A percentile compares a stretch with the other conserved stretches of the same genome.
These are phyloP conservation scores for Amphirosellinia nigrospora DNA, from an alignment of 495 filamentous ascomycete species.

Conservation along the genomic window DNA sequence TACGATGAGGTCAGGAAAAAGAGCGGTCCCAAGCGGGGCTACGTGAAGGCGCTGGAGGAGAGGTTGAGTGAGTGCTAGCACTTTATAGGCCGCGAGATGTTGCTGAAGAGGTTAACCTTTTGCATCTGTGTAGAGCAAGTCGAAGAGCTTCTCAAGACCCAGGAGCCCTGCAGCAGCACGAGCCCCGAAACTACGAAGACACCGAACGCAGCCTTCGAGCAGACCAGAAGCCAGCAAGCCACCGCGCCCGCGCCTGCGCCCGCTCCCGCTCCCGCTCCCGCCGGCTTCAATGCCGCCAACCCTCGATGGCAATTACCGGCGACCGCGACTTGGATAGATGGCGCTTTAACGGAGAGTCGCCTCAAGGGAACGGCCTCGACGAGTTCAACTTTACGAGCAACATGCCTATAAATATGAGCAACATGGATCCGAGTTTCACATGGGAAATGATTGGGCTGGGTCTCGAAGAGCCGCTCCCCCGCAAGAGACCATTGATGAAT, in stretches of 20 bases:
- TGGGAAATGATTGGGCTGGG: slow-evolving; percentile 97
- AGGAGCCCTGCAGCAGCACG: slow-evolving; percentile 53
- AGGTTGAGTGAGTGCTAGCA: slow-evolving; percentile 72
- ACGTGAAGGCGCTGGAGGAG: slow-evolving; percentile 97
- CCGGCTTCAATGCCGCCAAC: slow-evolving; percentile 54
- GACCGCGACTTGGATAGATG: slow-evolving; percentile 58
- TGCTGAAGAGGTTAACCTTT: slow-evolving; percentile 29
- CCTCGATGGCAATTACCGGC: slow-evolving; percentile 49
- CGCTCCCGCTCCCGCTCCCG: slow-evolving; percentile 52
- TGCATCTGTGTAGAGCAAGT: slow-evolving; percentile 76
- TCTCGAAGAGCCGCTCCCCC: slow-evolving; percentile 89
- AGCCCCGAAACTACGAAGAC: slow-evolving; percentile 43
- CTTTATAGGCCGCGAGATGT: slow-evolving; percentile 21
- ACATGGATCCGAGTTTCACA: slow-evolving; percentile 58
- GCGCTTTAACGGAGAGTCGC: slow-evolving; percentile 58
- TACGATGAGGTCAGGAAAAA: slow-evolving; percentile 98
- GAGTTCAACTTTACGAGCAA: slow-evolving; percentile 58
- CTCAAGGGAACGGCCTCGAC: slow-evolving; percentile 49
- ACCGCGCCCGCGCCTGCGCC: slow-evolving; percentile 43
- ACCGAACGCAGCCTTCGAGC: slow-evolving; percentile 40
- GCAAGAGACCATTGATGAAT: slow-evolving; percentile 86
- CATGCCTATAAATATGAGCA: slow-evolving; percentile 52
- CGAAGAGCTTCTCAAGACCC: slow-evolving; percentile 84
- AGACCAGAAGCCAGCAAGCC: slow-evolving; percentile 41
- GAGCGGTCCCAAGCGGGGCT: slow-evolving; percentile 96